These are phyloP conservation scores for Macadamia integrifolia DNA, from an alignment of 164 flowering plant species.

Conservation along the genomic window DNA sequence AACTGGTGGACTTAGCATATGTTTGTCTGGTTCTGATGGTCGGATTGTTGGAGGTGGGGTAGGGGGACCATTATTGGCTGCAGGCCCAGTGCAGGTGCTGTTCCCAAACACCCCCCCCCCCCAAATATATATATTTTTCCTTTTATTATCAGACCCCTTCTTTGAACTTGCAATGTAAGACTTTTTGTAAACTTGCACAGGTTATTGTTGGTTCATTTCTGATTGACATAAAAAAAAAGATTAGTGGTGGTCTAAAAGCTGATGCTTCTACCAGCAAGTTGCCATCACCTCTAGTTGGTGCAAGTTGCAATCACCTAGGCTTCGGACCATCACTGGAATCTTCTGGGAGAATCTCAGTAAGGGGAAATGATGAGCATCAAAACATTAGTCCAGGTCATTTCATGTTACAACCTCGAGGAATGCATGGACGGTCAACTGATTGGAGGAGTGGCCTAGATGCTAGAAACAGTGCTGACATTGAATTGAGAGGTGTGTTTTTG, in stretches of 20 bases:
- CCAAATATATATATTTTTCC: neutral
- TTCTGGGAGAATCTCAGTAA: conserved; percentile 29
- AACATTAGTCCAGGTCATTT: conserved; percentile 36
- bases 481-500: conserved; percentile 28
- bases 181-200: conserved; percentile 20
- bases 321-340: conserved; percentile 46
- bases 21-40: conserved; percentile 66
- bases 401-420: conserved; percentile 40
- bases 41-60: conserved; percentile 88
- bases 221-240: conserved; percentile 40
- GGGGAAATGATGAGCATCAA: conserved; percentile 43
- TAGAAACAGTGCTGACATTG: conserved; percentile 24
- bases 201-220: conserved; percentile 62
- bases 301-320: conserved; percentile 25
- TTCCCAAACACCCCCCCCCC: neutral
- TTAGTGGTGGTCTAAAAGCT: conserved; percentile 23
- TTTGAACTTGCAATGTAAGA: neutral
- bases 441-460: conserved; percentile 43
- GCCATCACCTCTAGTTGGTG: conserved; percentile 34
- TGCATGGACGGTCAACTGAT: conserved; percentile 37
- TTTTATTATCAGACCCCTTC: neutral
- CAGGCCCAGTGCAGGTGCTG: conserved; percentile 84
- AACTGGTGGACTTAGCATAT: conserved; percentile 85
- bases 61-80: conserved; percentile 75
- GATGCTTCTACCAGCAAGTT: conserved; percentile 37